Evolutionary conservation across 441 rosid species (phyloP), one percentile per base, ranked within the genome.

Genomic region (Croton laevigatus): DNA sequence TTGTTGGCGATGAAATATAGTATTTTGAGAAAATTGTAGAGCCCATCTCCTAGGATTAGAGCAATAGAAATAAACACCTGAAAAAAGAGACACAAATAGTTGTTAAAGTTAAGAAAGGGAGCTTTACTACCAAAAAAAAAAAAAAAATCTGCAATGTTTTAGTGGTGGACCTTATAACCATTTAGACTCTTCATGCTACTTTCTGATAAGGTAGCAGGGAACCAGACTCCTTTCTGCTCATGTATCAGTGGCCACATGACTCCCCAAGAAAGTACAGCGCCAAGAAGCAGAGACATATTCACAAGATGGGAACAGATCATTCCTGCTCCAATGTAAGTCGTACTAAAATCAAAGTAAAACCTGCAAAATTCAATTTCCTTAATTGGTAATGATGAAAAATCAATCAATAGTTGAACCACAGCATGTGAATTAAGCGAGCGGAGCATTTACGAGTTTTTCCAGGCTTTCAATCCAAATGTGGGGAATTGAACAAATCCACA

Each of bases 261-360:
- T 71, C 97, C 98, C 93, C 93, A 91, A 0, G 98, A 94, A 66
- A 91, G 87, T 17, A 94, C 80, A 0, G 95, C 97, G 16, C 98
- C 98, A 0, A 91, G 81, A 42, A 91, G 97, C 78, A 91, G 73
- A 17, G 97, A 94, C 70, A 88, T 77, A 72, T 90, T 94, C 78
- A 94, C 97, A 20, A 90, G 81, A 81, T 94, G 97, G n/a, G 98
- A 87, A 72, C 97, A 91, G 46, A 94, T 94, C 97, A 94, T 91
- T 59, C 98, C 98, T 3, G 96, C 97, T 54, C 98, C 97, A 0
- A 94, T 66, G 48, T 94, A 94, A 23, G 98, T 91, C 90, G 79
- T 81, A 67, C 94, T 90, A 76, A 91, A 91, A 79, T 94, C 97
- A 54, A 94, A 94, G 86, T 81, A 94, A 75, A 94, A 94, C 76